Conservation (phyloP, 2,329 filamentous ascomycete genomes). For the Calonectria ilicicola region DNA sequence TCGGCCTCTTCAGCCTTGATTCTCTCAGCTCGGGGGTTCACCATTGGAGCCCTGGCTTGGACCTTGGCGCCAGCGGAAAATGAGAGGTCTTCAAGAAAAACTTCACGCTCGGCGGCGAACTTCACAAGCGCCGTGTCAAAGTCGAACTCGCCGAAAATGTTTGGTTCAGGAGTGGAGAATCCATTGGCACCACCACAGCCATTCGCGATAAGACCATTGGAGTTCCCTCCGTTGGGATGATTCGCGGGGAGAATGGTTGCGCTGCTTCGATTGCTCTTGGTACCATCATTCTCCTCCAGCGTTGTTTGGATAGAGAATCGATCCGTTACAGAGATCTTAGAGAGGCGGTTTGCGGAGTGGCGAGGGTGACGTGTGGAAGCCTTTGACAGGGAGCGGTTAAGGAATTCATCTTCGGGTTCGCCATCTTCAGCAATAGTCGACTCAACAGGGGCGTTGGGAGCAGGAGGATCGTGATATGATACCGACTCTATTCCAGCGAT, state of each 20-base stretch:
- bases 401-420: constrained; percentile 62
- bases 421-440: constrained; percentile 73
- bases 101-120: constrained; percentile 94
- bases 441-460: constrained; percentile 57
- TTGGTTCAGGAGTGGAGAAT: constrained; percentile 45
- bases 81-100: constrained; percentile 91
- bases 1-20: constrained; percentile 80
- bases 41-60: constrained; percentile 76
- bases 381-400: constrained; percentile 42
- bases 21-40: constrained; percentile 84
- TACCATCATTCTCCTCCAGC: constrained; percentile 69
- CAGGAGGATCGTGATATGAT: constrained; percentile 69
- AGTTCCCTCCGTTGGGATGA: constrained; percentile 41
- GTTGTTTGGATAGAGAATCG: constrained; percentile 64
- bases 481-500: constrained; percentile 78
- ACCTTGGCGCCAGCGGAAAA: constrained; percentile 87
- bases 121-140: constrained; percentile 94
- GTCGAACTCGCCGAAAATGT: constrained; percentile 77
- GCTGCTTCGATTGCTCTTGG: constrained; percentile 74
- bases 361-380: constrained; percentile 65
- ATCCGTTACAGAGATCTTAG: constrained; percentile 63
- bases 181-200: constrained; percentile 46
- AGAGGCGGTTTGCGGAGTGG: constrained; percentile 70
- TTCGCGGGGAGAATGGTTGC: constrained; percentile 68
- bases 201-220: constrained; percentile 33